Evolutionary conservation across 345 rosid genomes (phyloP), one percentile per base, ranked within the genome.

Genomic region (Mangifera indica): DNA sequence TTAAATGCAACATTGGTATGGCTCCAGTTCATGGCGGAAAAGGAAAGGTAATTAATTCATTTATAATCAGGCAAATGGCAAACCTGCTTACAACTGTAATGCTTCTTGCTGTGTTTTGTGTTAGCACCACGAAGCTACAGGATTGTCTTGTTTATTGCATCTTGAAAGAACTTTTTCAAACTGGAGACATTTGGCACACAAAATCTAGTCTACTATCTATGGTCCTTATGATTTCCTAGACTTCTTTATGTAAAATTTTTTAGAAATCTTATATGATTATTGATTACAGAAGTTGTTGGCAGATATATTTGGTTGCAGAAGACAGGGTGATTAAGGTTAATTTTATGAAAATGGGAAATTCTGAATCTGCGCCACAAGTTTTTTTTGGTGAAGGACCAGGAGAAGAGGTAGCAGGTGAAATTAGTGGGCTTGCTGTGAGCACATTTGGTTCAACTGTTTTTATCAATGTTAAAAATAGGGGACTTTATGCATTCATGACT

Each of bases 301-400:
- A 94, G 98, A 76, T 94, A 66, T 87, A 80, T 77, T 62, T 94
- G 82, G 86, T 88, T 78, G 92, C 95, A 61, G 97, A 89, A 72
- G 82, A 89, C 64, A 81, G 93, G 60, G 85, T 94, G 22, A 58
- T 92, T 29, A 84, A 84, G n/a, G 55, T 92, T 12, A 34, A 81
- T 63, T 83, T 80, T 29, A 67, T 74, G 48, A 37, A 80, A 13
- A 80, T 75, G 24, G 85, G 86, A 68, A 74, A 81, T 61, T 71
- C 92, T 59, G 81, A 76, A 17, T 71, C 86, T 18, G 80, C 81
- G 3, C 74, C 78, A 32, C 85, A 90, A 71, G 66, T 88, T 66
- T 77, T 95, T 77, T 89, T 88, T 3, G 91, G 86, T 15, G 88
- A 90, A 0, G 89, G 86, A 29, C 76, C 81, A 14, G 83, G 86